phyloP scores from a whole-genome alignment of 306 rosid genomes.

The Erythrophleum fordii region DNA sequence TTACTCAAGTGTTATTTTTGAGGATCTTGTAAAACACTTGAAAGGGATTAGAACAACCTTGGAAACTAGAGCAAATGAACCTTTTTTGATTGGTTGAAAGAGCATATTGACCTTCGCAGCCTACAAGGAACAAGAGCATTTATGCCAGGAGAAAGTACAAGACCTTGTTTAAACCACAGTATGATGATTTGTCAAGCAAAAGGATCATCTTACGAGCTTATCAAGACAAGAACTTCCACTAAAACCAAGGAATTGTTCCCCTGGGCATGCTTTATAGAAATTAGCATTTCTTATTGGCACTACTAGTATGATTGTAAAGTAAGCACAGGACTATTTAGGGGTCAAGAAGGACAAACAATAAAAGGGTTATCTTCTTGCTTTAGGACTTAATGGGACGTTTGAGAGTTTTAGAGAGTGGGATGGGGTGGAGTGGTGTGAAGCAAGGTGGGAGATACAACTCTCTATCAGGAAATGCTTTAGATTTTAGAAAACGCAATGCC shows the following conservation, averaged over 20 bases:
- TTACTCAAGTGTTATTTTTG: neutral
- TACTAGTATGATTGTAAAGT: neutral
- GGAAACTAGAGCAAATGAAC: neutral
- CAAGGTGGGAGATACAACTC: neutral
- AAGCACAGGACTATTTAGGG: neutral
- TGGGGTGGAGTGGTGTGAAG: neutral
- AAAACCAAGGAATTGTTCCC: neutral
- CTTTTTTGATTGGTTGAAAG: neutral
- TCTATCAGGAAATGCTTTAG: no score
- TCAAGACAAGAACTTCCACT: neutral
- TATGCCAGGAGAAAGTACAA: neutral
- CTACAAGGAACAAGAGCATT: neutral
- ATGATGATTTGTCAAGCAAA: neutral
- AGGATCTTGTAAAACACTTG: neutral
- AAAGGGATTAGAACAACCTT: neutral
- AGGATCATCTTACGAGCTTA: neutral
- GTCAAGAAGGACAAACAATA: no score
- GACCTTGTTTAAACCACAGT: neutral
- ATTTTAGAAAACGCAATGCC: no score
- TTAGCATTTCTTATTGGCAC: neutral
- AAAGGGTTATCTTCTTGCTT: neutral
- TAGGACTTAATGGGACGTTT: neutral
- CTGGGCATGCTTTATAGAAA: neutral
- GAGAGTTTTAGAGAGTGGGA: neutral
- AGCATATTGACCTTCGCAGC: neutral